Conservation (phyloP, 1,284 basidiomycete species). For the Takashimella tepidaria region DNA sequence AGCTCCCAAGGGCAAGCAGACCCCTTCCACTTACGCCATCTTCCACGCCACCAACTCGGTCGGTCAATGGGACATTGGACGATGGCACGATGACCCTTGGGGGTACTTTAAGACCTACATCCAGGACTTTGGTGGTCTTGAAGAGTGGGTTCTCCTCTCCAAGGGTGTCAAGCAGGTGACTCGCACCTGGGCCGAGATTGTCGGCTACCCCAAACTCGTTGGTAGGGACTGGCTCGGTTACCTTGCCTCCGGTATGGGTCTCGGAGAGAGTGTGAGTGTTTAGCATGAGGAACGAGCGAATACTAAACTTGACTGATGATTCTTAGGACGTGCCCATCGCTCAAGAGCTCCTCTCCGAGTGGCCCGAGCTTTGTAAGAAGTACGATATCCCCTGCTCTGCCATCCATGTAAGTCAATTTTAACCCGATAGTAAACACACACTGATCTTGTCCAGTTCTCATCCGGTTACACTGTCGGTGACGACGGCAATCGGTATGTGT, state of each 20-base stretch:
- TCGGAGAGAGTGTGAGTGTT: conserved; percentile 40
- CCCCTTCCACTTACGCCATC: conserved; percentile 42
- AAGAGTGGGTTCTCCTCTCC: conserved; percentile 47
- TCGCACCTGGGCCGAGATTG: conserved; percentile 39
- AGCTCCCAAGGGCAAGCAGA: conserved; percentile 18
- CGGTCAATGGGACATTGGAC: conserved; percentile 46
- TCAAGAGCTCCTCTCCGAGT: conserved; percentile 46
- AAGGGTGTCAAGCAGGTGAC: conserved; percentile 40
- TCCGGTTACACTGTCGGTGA: conserved; percentile 48
- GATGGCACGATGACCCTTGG: conserved; percentile 47
- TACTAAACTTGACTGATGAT: conserved; percentile 7
- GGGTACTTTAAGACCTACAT: conserved; percentile 47
- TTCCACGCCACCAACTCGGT: conserved; percentile 48
- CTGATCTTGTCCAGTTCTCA: conserved; percentile 29
- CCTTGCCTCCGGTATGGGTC: conserved; percentile 47
- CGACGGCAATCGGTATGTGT: conserved; percentile 47
- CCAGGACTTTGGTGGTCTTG: conserved; percentile 48
- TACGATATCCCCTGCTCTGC: conserved; percentile 49
- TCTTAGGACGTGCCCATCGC: conserved; percentile 43
- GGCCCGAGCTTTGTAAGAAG: conserved; percentile 47
- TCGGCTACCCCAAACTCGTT: conserved; percentile 44
- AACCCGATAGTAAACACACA: not conserved
- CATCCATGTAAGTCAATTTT: conserved; percentile 27
- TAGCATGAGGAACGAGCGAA: no score
- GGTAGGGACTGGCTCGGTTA: conserved; percentile 50